Conservation (phyloP, 202 grass and related monocot species). For the Zoysia matrella region DNA sequence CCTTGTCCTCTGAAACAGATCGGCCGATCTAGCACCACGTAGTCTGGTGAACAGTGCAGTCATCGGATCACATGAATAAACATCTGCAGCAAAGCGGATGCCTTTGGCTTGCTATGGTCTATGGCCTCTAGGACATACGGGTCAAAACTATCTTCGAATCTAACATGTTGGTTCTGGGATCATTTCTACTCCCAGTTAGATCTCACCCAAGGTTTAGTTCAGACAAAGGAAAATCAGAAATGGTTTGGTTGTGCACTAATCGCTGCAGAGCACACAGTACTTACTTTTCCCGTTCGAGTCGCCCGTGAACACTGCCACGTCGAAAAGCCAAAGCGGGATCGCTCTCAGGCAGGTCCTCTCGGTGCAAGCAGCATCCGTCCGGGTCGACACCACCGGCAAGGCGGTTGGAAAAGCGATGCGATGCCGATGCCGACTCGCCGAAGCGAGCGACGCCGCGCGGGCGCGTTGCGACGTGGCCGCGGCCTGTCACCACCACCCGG, state of each 20-base stretch:
- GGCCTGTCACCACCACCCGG: constrained; percentile 5
- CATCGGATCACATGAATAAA: too few relatives aligned
- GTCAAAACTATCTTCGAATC: not conserved
- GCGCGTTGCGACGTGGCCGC: constrained; percentile 3
- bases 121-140: not conserved
- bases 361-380: not conserved
- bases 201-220: not conserved
- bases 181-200: too few relatives aligned
- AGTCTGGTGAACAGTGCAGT: not conserved
- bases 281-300: not conserved
- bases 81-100: too few relatives aligned
- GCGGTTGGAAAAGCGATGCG: not conserved
- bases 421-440: not conserved
- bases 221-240: too few relatives aligned
- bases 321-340: constrained; percentile 1
- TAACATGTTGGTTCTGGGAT: too few relatives aligned
- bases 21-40: not conserved
- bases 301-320: constrained; percentile 8
- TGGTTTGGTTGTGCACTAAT: not conserved
- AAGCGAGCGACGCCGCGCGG: too few relatives aligned
- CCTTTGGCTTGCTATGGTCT: too few relatives aligned
- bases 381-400: not conserved
- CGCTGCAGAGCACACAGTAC: not conserved
- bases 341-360: not conserved
- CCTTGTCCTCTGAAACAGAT: not conserved